Conservation (phyloP, 169 alveolate genomes). For the Blepharisma undulans region DNA sequence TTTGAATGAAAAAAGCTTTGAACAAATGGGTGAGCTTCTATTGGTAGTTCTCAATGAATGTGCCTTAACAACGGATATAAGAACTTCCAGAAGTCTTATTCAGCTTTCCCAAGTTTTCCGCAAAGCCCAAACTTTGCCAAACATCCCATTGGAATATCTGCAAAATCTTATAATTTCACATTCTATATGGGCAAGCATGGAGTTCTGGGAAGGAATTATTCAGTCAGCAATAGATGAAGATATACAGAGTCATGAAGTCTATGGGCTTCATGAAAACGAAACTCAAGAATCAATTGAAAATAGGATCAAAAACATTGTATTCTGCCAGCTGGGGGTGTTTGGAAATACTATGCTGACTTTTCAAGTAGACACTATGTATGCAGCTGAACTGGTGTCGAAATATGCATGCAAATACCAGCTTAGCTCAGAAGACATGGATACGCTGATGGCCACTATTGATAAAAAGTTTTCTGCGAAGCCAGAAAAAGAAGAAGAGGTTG, state of each 20-base stretch:
- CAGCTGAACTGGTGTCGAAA: neutral
- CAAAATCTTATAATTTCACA: neutral
- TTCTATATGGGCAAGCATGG: slow-evolving; percentile 8
- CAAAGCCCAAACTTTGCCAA: neutral
- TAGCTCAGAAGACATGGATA: neutral
- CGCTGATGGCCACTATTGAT: slow-evolving; percentile 2
- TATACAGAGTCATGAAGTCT: neutral
- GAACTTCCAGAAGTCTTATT: neutral
- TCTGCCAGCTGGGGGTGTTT: slow-evolving; percentile 13
- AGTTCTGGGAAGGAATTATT: slow-evolving; percentile 10
- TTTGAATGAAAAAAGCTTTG: neutral
- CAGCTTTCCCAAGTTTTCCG: neutral
- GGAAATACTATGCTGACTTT: neutral
- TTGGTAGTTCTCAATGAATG: neutral
- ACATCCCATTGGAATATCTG: neutral
- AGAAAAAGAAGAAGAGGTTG: neutral
- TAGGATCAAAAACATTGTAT: slow-evolving; percentile 5
- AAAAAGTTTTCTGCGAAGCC: neutral
- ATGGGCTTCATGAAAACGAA: neutral
- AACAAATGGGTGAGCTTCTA: neutral
- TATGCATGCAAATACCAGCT: slow-evolving; percentile 1
- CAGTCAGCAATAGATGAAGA: neutral
- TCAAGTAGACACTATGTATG: slow-evolving; percentile 8
- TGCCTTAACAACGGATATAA: neutral
- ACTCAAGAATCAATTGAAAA: neutral